These are phyloP conservation scores for Leishmania mexicana DNA, from an alignment of 208 protist genomes.

Conservation along the genomic window DNA sequence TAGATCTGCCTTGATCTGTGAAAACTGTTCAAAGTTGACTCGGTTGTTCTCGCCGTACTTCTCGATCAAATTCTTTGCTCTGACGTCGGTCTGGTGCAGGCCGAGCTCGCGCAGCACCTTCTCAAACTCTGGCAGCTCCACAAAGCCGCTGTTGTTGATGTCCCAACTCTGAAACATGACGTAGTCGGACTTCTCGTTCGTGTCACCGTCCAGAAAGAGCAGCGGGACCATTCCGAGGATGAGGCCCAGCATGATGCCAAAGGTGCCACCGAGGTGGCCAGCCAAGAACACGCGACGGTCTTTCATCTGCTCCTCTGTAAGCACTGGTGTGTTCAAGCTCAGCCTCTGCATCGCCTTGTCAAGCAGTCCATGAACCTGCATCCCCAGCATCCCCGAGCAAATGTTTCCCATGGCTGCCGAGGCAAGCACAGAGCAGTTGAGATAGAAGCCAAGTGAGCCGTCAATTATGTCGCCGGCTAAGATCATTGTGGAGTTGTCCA, in stretches of 20 bases:
- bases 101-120: conserved; percentile 64
- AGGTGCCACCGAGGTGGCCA: conserved; percentile 87
- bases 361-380: conserved; percentile 92
- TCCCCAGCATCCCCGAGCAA: conserved; percentile 85
- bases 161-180: conserved; percentile 82
- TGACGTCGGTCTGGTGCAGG: conserved; percentile 37
- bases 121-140: conserved; percentile 72
- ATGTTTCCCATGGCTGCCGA: conserved; percentile 93
- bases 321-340: conserved; percentile 67
- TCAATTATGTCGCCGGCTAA: conserved; percentile 91
- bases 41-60: conserved; percentile 70
- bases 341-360: conserved; percentile 86
- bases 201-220: conserved; percentile 71
- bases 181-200: conserved; percentile 77
- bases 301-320: conserved; percentile 89
- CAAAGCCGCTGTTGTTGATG: conserved; percentile 70
- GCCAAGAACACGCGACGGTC: conserved; percentile 82
- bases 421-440: conserved; percentile 90
- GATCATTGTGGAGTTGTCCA: conserved; percentile 93
- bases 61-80: conserved; percentile 52
- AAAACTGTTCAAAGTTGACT: conserved; percentile 81
- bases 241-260: conserved; percentile 88
- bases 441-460: conserved; percentile 81
- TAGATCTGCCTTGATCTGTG: conserved; percentile 65
- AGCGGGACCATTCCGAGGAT: conserved; percentile 88